Evolutionary conservation across 352 stramenopile genomes (phyloP).

Genomic region (Plasmopara muralis): DNA sequence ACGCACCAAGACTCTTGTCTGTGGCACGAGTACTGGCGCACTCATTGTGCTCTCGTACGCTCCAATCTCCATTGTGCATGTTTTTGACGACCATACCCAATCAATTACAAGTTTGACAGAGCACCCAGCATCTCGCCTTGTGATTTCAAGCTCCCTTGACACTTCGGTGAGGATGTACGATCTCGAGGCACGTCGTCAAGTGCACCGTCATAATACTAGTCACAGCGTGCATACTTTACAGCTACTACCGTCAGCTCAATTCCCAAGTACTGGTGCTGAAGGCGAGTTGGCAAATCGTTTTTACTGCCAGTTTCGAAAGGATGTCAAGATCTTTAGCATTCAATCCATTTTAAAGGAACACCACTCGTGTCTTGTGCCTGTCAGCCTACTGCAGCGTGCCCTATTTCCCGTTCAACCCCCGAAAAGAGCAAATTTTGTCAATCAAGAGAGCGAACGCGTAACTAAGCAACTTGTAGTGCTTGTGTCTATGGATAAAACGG

Average conservation of each 20-base stretch:
- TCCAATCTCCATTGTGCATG: conserved; percentile 45
- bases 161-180: conserved; percentile 63
- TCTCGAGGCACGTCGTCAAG: conserved; percentile 50
- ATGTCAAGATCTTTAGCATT: conserved; percentile 51
- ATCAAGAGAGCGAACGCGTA: conserved; percentile 5
- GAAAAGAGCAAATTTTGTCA: conserved; percentile 8
- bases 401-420: conserved; percentile 17
- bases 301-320: conserved; percentile 50
- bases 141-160: conserved; percentile 69
- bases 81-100: conserved; percentile 69
- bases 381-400: conserved; percentile 50
- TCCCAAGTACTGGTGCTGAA: conserved; percentile 1
- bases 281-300: conserved; percentile 40
- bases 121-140: conserved; percentile 40
- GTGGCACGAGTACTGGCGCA: conserved; percentile 44
- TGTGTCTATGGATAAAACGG: conserved; percentile 58
- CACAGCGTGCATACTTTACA: conserved; percentile 39
- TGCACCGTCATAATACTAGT: conserved; percentile 52
- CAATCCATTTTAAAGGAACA: conserved; percentile 69
- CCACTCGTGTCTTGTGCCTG: conserved; percentile 41
- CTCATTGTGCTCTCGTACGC: conserved; percentile 55
- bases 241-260: conserved; percentile 22
- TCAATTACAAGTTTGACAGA: conserved; percentile 46
- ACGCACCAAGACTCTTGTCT: conserved; percentile 61
- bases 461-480: conserved; percentile 44